Base-by-base conservation (phyloP, 2,329 filamentous ascomycete genomes). In the Aspergillus versicolor region DNA sequence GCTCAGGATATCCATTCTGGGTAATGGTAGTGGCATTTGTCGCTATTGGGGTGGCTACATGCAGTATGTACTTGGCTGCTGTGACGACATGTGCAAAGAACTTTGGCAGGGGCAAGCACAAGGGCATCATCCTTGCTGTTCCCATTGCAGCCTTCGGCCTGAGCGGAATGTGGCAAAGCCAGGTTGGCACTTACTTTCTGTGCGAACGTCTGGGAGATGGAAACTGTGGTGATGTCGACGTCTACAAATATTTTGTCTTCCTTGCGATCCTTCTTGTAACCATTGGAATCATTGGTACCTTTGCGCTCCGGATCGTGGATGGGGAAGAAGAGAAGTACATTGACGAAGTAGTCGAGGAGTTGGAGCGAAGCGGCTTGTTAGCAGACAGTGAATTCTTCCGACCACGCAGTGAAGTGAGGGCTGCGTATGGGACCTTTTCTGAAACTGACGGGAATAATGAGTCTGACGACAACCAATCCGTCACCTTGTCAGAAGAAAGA, bases 61-160 rank as follows among this genome's bases (percentile, higher is more conserved):
- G 89, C 63, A 86, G 85, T 73, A 92, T 97, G 86, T 99, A 97
- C 73, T 81, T 97, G 55, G 84, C 88, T 50, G 88, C 91, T 2
- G 88, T 99, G n/a, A 93, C 93, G 6, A 96, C 93, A 0, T 96
- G 92, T 70, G 94, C 94, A 37, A 99, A 99, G 85, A 99, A 97
- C 77, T 99, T 97, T 76, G 92, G 92, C 48, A 87, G 89, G 59
- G 91, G 92, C 4, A 90, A 88, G 68, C 88, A 95, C 68, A 89
- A 93, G 67, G 94, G 94, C 0, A 78, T 99, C 50, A 93, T 95
- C 59, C 81, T 99, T 54, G 92, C 93, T 1, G 82, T 91, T 58
- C 94, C 94, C 1, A 97, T 97, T 71, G 91, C 94, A 0, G 88
- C 90, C 6, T 96, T 97, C 71, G 94, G 94, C 0, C 75, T 99